Evolutionary conservation across 2,329 filamentous ascomycete species (phyloP).

Genomic region (Anthostomella pinea): DNA sequence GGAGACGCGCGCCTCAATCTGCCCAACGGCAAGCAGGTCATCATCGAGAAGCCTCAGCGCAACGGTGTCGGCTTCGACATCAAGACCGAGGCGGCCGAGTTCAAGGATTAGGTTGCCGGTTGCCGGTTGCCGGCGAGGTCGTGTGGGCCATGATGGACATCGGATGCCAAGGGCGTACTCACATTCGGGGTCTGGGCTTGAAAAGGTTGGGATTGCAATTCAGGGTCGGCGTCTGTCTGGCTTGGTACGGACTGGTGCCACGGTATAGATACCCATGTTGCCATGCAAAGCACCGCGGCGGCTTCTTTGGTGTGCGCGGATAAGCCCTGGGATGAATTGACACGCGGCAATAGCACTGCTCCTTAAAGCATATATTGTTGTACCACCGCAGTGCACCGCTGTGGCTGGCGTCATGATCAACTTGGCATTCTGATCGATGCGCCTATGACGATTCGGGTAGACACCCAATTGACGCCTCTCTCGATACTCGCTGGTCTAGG

Average conservation of each 20-base stretch:
- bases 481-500: too few relatives aligned
- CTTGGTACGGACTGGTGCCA: constrained; percentile 5
- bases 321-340: too few relatives aligned
- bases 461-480: too few relatives aligned
- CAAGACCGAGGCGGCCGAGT: constrained; percentile 24
- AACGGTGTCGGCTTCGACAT: constrained; percentile 6
- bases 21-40: constrained; percentile 18
- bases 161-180: constrained; percentile 12
- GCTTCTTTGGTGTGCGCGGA: too few relatives aligned
- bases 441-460: too few relatives aligned
- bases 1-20: constrained; percentile 3
- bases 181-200: constrained; percentile 3
- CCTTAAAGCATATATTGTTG: too few relatives aligned
- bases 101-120: constrained; percentile 30
- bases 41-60: constrained; percentile 19
- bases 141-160: constrained; percentile 20
- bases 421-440: too few relatives aligned
- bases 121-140: constrained; percentile 24
- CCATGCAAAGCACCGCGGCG: too few relatives aligned
- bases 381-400: too few relatives aligned
- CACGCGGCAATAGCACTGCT: too few relatives aligned
- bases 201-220: too few relatives aligned
- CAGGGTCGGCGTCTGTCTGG: constrained; percentile 9
- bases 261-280: constrained; percentile 3
- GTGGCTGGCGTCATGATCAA: too few relatives aligned